Evolutionary conservation across 768 basidiomycete species (phyloP).

Genomic region (Mycena galopus): DNA sequence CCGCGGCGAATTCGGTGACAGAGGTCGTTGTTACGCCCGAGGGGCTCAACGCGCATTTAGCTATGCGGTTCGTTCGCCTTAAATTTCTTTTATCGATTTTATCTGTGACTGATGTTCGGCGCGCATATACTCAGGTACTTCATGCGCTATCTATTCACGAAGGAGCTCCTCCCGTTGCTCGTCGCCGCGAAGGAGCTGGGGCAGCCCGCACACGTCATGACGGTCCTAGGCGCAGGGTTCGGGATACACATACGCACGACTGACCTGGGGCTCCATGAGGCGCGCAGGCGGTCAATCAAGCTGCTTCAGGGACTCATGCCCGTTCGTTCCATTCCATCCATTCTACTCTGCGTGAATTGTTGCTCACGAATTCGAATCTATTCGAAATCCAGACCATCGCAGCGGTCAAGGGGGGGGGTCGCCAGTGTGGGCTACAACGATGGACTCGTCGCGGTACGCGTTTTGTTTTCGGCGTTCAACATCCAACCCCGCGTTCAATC

Average conservation of each 20-base stretch:
- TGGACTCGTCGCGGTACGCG: slow-evolving; percentile 8
- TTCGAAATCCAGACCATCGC: not conserved
- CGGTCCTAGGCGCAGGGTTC: slow-evolving; percentile 20
- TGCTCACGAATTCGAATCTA: no score
- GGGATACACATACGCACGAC: slow-evolving; percentile 22
- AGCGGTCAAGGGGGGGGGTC: slow-evolving; percentile 15
- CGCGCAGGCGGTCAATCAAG: not conserved
- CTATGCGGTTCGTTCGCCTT: slow-evolving; percentile 45
- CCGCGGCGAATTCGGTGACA: slow-evolving; percentile 42
- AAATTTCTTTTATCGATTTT: slow-evolving; percentile 34
- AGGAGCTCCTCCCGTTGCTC: slow-evolving; percentile 49
- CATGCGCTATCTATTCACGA: slow-evolving; percentile 48
- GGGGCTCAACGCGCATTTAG: slow-evolving; percentile 49
- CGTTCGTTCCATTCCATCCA: not conserved
- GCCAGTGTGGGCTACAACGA: slow-evolving; percentile 21
- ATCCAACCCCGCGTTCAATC: no score
- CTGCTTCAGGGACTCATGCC: not conserved
- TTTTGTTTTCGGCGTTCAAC: not conserved
- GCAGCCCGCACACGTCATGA: slow-evolving; percentile 25
- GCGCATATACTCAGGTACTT: slow-evolving; percentile 40
- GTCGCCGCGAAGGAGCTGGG: slow-evolving; percentile 45
- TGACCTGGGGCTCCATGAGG: not conserved
- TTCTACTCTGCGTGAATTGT: not conserved
- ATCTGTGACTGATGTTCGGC: no score
- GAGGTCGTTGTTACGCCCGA: slow-evolving; percentile 49